phyloP scores from a whole-genome alignment of 2,329 filamentous ascomycete species.

The Fusarium hostae region DNA sequence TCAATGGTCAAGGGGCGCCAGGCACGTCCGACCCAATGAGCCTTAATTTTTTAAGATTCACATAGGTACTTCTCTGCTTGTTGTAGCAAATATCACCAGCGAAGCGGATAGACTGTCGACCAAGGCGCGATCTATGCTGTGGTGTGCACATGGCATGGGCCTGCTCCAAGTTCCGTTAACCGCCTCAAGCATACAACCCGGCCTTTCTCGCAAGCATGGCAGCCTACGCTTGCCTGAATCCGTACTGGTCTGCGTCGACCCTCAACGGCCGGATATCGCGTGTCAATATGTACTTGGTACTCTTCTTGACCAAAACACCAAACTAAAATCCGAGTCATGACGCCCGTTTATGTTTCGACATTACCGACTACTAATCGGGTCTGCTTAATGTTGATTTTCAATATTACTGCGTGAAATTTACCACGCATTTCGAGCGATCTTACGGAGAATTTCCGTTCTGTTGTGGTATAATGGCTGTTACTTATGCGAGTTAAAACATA shows the following conservation, averaged over 20 bases:
- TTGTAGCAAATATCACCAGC: background rate
- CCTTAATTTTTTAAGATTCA: background rate
- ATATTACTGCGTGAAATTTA: background rate
- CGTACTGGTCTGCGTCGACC: background rate
- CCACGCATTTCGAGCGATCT: background rate
- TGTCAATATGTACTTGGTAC: background rate
- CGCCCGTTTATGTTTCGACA: background rate
- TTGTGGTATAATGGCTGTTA: background rate
- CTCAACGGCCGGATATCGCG: slow-evolving; percentile 11
- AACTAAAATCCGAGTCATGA: slow-evolving; percentile 18
- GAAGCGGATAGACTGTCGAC: slow-evolving; percentile 19
- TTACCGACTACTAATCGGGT: background rate
- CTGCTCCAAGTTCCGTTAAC: slow-evolving; percentile 23
- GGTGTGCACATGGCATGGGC: slow-evolving; percentile 19
- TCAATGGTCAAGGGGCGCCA: slow-evolving; percentile 24
- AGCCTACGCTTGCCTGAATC: slow-evolving; percentile 10
- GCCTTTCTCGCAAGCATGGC: slow-evolving; percentile 14
- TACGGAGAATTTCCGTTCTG: background rate
- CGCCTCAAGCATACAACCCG: slow-evolving; percentile 29
- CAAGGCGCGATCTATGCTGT: slow-evolving; percentile 11
- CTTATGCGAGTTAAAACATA: background rate
- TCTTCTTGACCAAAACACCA: slow-evolving; percentile 5
- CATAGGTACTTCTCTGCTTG: background rate
- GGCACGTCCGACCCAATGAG: slow-evolving; percentile 36
- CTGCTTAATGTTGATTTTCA: background rate